Evolutionary conservation across 202 grass and related monocot genomes (phyloP), one percentile per base, ranked within the genome.

Genomic region (Saccharum hybrid): DNA sequence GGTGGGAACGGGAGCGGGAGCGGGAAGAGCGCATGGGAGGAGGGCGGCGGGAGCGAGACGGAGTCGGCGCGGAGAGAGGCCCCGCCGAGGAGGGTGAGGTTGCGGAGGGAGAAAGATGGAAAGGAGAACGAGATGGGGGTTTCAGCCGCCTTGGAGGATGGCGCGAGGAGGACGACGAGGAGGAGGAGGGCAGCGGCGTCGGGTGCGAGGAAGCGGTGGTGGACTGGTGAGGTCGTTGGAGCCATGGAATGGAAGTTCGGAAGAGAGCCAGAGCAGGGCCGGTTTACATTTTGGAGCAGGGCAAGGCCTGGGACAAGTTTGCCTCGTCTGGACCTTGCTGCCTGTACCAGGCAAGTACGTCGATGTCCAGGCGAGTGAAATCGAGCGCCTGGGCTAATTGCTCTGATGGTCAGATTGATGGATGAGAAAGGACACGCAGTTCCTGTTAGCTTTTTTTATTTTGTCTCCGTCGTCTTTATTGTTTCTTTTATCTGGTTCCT

Each of bases 231-330:
- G 10, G 64, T 10, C 8, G 67, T n/a, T 14, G 23, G 21, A 46
- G 66, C 66, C 79, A 82, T 82, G 34, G 66, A 43, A 43, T 11
- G 37, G 21, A 2, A 10, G n/a, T n/a, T 56, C 5, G 49, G 1
- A 97, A 88, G 1, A 48, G 90, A 70, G 21, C 95, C 92, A 16
- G 48, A 51, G 52, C 92, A 52, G 49, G 49, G 5, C 9, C 49
- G 14, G 48, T 4, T 15, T 49, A 51, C 15, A 7, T 6, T 18
- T 52, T 6, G 5, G 49, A 52, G 15, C 5, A 52, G 48, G 18
- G 34, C 28, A 28, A 28, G 28, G 1, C 28, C 28, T 28, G 28
- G 28, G 28, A 28, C 28, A n/a, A 28, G 28, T 28, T 28, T 28
- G 28, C 28, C 28, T 28, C 28, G 28, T 28, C 1, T 28, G 28